phyloP scores from a whole-genome alignment of 1,284 basidiomycete species.

The Malassezia nana region DNA sequence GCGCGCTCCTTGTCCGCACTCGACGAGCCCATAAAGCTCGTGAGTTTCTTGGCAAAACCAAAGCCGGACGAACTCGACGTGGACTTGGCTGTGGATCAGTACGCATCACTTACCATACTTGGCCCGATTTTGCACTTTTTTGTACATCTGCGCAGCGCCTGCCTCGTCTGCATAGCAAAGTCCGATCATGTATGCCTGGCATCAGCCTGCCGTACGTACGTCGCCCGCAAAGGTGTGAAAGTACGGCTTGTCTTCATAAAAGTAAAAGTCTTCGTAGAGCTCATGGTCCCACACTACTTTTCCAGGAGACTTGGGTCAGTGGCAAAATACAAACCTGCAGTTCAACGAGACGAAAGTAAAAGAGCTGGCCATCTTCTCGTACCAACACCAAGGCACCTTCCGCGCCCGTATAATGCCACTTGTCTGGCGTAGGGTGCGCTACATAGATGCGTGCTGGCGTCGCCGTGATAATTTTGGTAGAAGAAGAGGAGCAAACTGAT shows the following conservation, averaged over 20 bases:
- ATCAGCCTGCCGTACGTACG: conserved; percentile 54
- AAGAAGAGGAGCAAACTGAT: conserved; percentile 35
- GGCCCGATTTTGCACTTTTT: conserved; percentile 65
- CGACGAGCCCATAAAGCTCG: conserved; percentile 7
- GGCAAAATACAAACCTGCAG: conserved; percentile 21
- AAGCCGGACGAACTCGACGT: conserved; percentile 23
- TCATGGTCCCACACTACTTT: conserved; percentile 74
- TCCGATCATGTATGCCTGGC: conserved; percentile 73
- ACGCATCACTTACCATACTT: conserved; percentile 56
- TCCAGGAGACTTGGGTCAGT: neutral
- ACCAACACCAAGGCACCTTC: conserved; percentile 45
- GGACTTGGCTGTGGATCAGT: conserved; percentile 24
- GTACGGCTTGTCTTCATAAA: conserved; percentile 75
- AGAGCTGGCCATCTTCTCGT: conserved; percentile 29
- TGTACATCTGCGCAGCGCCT: conserved; percentile 78
- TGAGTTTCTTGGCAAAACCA: conserved; percentile 13
- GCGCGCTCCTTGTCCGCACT: conserved; percentile 52
- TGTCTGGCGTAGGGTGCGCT: conserved; percentile 24
- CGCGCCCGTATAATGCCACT: conserved; percentile 39
- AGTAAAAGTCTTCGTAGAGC: conserved; percentile 72
- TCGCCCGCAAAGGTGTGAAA: conserved; percentile 90
- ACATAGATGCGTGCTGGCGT: conserved; percentile 45
- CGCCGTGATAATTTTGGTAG: conserved; percentile 44
- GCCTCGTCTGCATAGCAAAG: conserved; percentile 79
- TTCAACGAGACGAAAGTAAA: conserved; percentile 39